These are phyloP conservation scores for Lentinula aciculospora DNA, from an alignment of 768 basidiomycete genomes.

Conservation along the genomic window DNA sequence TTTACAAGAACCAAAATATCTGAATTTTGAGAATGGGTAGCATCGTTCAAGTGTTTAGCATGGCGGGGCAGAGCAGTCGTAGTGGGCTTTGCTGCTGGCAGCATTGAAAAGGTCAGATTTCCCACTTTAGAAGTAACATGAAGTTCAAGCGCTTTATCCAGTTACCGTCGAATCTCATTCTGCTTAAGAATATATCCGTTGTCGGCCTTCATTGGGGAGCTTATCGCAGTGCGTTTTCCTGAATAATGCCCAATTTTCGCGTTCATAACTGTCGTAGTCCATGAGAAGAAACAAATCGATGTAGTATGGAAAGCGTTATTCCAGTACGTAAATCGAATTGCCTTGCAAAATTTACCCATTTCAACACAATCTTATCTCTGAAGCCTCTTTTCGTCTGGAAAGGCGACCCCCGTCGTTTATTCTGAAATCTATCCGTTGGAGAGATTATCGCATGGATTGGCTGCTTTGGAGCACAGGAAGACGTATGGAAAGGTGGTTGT, in stretches of 20 bases:
- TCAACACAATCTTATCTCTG: neutral
- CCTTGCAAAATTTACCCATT: neutral
- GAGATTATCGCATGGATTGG: conserved; percentile 57
- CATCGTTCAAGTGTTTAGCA: conserved; percentile 85
- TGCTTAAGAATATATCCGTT: conserved; percentile 82
- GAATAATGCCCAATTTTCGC: neutral
- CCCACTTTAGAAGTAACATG: too few species aligned
- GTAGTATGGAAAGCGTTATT: conserved; percentile 1
- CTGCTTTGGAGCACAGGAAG: conserved; percentile 72
- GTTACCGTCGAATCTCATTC: conserved; percentile 79
- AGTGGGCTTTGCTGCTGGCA: conserved; percentile 87
- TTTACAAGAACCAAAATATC: neutral
- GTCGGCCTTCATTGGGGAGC: conserved; percentile 88
- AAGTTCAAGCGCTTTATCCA: conserved; percentile 19
- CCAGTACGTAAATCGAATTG: neutral
- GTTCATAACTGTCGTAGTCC: neutral
- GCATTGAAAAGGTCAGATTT: conserved; percentile 70
- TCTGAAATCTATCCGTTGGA: conserved; percentile 66
- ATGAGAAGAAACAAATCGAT: neutral
- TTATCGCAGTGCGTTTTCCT: conserved; percentile 50
- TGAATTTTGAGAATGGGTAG: conserved; percentile 28
- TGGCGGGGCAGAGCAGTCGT: conserved; percentile 93
- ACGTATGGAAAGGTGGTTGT: conserved; percentile 93
- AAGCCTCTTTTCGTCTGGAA: conserved; percentile 65
- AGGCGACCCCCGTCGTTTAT: conserved; percentile 67